Evolutionary conservation across 768 basidiomycete species (phyloP).

Genomic region (Tulasnella sp.): DNA sequence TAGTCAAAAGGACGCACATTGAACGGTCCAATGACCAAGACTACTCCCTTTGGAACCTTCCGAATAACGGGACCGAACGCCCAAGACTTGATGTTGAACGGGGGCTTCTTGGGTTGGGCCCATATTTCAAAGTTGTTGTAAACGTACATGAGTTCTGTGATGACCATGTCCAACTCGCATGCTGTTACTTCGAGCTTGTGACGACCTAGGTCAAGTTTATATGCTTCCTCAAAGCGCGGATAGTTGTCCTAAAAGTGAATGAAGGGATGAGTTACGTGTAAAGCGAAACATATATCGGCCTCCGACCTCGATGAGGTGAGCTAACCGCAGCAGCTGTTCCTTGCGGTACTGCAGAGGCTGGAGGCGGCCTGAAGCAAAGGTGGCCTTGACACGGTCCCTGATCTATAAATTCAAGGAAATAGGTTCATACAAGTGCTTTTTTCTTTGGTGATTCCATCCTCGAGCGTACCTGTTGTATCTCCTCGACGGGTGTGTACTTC

Average conservation of each 20-base stretch:
- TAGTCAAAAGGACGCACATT: slow-evolving; percentile 29
- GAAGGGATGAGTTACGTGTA: slow-evolving; percentile 2
- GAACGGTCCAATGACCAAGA: slow-evolving; percentile 34
- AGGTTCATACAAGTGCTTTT: slow-evolving; percentile 36
- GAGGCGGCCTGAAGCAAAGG: slow-evolving; percentile 62
- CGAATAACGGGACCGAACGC: slow-evolving; percentile 60
- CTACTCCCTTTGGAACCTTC: slow-evolving; percentile 61
- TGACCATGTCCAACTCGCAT: slow-evolving; percentile 56
- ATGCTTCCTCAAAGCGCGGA: slow-evolving; percentile 53
- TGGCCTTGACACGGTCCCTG: slow-evolving; percentile 49
- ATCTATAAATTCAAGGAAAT: slow-evolving; percentile 42
- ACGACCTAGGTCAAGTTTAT: slow-evolving; percentile 60
- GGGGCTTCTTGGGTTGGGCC: slow-evolving; percentile 58
- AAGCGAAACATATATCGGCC: background rate
- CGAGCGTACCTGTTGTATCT: slow-evolving; percentile 29
- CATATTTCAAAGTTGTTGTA: slow-evolving; percentile 68
- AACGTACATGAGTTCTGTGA: slow-evolving; percentile 49
- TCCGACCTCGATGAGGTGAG: slow-evolving; percentile 31
- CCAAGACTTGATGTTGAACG: slow-evolving; percentile 53
- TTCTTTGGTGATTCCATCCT: slow-evolving; percentile 42
- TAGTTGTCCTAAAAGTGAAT: slow-evolving; percentile 52
- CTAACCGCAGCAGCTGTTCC: slow-evolving; percentile 70
- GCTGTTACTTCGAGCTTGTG: slow-evolving; percentile 57
- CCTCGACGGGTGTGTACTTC: background rate
- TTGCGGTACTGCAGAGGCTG: slow-evolving; percentile 65